Percentiles rank a stretch among this genome's conserved stretches.
Conservation (phyloP, 1,284 basidiomycete species). For the Cutaneotrichosporon curvatum region DNA sequence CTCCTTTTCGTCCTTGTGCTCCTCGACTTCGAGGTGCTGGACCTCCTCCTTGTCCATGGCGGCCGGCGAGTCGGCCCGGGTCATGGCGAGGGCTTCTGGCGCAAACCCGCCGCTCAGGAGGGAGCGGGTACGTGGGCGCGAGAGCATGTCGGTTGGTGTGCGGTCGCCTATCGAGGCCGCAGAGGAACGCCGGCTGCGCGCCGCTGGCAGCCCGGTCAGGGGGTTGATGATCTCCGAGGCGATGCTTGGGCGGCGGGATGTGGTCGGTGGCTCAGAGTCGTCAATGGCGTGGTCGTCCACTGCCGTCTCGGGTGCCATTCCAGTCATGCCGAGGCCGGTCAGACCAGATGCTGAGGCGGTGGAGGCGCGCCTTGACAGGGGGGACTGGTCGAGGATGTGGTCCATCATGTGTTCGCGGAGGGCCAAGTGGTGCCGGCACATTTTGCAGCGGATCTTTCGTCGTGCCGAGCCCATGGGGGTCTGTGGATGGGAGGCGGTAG, state of each 20-base stretch:
- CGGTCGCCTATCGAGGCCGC: neutral
- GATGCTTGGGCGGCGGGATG: neutral
- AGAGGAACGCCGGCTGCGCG: neutral
- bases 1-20: conserved; percentile 1
- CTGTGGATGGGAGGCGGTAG: conserved; percentile 56
- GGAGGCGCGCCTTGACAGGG: conserved; percentile 36
- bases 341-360: conserved; percentile 38
- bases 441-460: conserved; percentile 71
- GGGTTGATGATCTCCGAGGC: conserved; percentile 40
- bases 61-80: conserved; percentile 1
- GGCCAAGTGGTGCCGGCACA: conserved; percentile 81
- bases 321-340: conserved; percentile 9
- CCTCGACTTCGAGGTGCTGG: neutral
- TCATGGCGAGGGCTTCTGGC: conserved; percentile 7
- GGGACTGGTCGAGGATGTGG: conserved; percentile 55
- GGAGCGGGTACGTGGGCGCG: neutral
- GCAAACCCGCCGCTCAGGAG: neutral
- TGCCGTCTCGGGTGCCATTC: neutral
- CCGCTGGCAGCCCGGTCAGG: conserved; percentile 31
- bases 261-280: conserved; percentile 1
- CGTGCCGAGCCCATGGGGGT: conserved; percentile 50
- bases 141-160: neutral
- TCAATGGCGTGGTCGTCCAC: conserved; percentile 5
- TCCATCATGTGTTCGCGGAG: conserved; percentile 85
- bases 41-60: neutral